phyloP scores from a whole-genome alignment of 2,329 filamentous ascomycete species.

The Cladosporium austrohemisphaericum region DNA sequence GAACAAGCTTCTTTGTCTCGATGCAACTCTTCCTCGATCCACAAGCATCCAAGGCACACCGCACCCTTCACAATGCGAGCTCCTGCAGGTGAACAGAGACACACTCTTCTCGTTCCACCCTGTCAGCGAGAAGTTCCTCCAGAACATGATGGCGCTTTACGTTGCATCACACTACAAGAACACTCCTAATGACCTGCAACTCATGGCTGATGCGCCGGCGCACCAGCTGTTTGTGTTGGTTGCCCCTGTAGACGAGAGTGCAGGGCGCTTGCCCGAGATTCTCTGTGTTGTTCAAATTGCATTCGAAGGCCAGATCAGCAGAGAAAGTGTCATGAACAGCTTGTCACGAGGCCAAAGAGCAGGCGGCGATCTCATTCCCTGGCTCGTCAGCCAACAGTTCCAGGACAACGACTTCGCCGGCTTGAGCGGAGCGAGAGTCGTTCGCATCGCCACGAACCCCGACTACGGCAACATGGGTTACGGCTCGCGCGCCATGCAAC shows the following conservation, averaged over 20 bases:
- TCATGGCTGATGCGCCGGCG: conserved; percentile 96
- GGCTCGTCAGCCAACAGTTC: conserved; percentile 96
- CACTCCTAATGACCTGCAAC: conserved; percentile 92
- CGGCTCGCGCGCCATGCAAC: conserved; percentile 79
- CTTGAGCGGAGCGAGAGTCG: conserved; percentile 84
- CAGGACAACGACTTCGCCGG: conserved; percentile 95
- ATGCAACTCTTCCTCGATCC: conserved; percentile 79
- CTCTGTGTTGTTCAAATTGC: conserved; percentile 93
- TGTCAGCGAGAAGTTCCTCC: conserved; percentile 92
- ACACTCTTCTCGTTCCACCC: conserved; percentile 97
- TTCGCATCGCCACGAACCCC: conserved; percentile 93
- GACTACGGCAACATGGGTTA: conserved; percentile 93
- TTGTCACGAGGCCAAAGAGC: conserved; percentile 84
- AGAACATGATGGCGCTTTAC: conserved; percentile 97
- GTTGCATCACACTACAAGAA: conserved; percentile 99
- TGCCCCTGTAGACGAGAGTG: conserved; percentile 73
- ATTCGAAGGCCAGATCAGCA: conserved; percentile 90
- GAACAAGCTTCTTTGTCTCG: conserved; percentile 87
- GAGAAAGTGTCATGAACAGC: conserved; percentile 84
- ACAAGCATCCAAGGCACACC: conserved; percentile 77
- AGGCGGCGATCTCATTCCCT: conserved; percentile 90
- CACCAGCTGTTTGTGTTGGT: conserved; percentile 95
- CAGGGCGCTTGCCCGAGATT: conserved; percentile 80
- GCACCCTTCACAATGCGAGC: conserved; percentile 84
- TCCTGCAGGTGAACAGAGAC: conserved; percentile 92